Evolutionary conservation across 1,284 basidiomycete genomes (phyloP), one percentile per base, ranked within the genome.

Genomic region (Coniferiporia weirii): DNA sequence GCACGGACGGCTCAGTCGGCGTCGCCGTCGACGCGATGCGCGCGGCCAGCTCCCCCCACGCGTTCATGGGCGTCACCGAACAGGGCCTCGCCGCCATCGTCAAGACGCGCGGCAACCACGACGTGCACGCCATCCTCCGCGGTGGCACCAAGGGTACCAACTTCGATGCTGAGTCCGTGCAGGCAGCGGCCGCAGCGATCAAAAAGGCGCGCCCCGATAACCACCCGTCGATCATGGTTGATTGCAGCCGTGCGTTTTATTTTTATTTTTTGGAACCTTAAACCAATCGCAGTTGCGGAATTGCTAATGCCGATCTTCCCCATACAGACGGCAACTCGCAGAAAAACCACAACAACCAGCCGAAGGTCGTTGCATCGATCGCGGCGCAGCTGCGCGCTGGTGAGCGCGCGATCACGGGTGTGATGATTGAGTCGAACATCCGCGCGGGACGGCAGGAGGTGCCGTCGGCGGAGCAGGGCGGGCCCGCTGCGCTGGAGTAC

Each of bases 1-100:
- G 95, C 56, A 98, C 96, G 4, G 95, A 98, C 72, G 96, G 96
- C 54, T 89, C 89, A 49, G 80, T 89, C 36, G 73, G 78, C 0
- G 86, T 90, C 44, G 95, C 96, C 3, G 89, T 99, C 57, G 96
- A 99, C 73, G 96, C 97, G 13, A 98, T 99, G 91, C 86, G 90
- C 64, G 89, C 93, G 0, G 86, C 94, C 10, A 89, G 87, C 5
- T 89, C 94, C 71, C 91, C 94, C 17, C 96, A 99, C 74, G 91
- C 91, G 57, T 99, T 99, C 81, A 93, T 99, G 84, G 95, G 95
- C 69, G 95, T 99, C 64, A 98, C 95, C 54, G 90, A 93, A 69
- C 91, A 96, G 63, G 95, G 92, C 63, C 84, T 98, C 59, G 95
- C 95, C 17, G 82, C 94, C 40, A 99, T 99, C 71, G 96, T 98